These are phyloP conservation scores for Tuber aestivum DNA, from an alignment of 495 filamentous ascomycete genomes.

Conservation along the genomic window DNA sequence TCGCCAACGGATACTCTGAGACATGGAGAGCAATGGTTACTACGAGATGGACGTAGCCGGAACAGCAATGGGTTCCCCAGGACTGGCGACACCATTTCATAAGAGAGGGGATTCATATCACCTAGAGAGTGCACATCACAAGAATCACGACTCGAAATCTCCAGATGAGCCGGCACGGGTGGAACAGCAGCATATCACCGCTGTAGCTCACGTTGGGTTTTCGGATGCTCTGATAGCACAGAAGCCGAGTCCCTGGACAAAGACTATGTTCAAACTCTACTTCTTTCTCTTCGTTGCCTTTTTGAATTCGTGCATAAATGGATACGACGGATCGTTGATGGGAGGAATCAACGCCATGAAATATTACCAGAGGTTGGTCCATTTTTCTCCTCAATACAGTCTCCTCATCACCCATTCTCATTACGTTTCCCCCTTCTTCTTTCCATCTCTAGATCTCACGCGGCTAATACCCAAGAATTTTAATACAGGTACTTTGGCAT, in stretches of 20 bases:
- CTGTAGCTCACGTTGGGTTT: slow-evolving; percentile 39
- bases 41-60: slow-evolving; percentile 27
- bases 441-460: slow-evolving; percentile 3
- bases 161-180: slow-evolving; percentile 26
- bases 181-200: slow-evolving; percentile 36
- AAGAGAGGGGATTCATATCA: slow-evolving; percentile 25
- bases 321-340: slow-evolving; percentile 58
- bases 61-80: not conserved
- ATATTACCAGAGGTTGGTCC: slow-evolving; percentile 44
- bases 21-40: slow-evolving; percentile 13
- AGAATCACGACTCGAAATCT: slow-evolving; percentile 30
- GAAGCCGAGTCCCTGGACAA: slow-evolving; percentile 45
- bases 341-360: slow-evolving; percentile 50
- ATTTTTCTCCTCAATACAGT: not conserved
- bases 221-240: slow-evolving; percentile 38
- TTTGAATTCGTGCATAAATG: slow-evolving; percentile 52
- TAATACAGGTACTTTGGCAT: slow-evolving; percentile 38
- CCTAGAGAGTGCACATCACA: slow-evolving; percentile 31
- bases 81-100: slow-evolving; percentile 12
- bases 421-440: not conserved
- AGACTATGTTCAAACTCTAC: slow-evolving; percentile 46
- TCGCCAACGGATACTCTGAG: not conserved
- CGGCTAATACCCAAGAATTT: not conserved
- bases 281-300: slow-evolving; percentile 45
- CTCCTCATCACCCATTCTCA: not conserved